Percentiles rank a stretch among this genome's conserved stretches.
These are phyloP conservation scores for Zygnema cylindricum DNA, from an alignment of 139 green algal species.

Conservation along the genomic window DNA sequence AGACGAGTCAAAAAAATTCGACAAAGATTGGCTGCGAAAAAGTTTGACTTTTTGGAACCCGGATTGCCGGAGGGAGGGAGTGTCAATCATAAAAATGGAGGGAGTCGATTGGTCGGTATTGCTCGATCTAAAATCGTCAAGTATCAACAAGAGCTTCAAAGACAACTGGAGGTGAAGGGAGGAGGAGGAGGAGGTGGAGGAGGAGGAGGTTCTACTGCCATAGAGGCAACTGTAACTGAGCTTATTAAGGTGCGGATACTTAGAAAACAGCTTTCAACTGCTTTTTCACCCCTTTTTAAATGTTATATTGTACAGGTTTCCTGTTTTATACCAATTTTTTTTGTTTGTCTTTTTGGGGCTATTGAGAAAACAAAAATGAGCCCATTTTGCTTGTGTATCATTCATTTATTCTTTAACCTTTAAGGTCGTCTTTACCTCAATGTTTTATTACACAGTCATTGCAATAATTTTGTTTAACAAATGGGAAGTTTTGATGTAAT, in stretches of 20 bases:
- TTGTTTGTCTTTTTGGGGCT: no score
- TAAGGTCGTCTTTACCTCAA: no score
- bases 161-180: background rate
- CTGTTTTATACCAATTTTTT: no score
- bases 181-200: background rate
- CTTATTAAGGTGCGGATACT: background rate
- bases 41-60: background rate
- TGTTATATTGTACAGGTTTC: no score
- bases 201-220: background rate
- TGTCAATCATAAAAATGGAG: background rate
- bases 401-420: no score
- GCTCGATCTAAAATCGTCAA: background rate
- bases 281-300: no score
- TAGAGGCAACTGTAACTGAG: background rate
- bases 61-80: background rate
- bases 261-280: no score
- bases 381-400: no score
- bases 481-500: no score
- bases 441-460: no score
- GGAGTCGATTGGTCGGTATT: background rate
- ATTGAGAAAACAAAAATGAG: no score
- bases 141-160: background rate
- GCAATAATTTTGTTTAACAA: no score
- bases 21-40: background rate
- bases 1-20: background rate